phyloP scores from a whole-genome alignment of 2,329 filamentous ascomycete genomes.

The Neurospora sp. region DNA sequence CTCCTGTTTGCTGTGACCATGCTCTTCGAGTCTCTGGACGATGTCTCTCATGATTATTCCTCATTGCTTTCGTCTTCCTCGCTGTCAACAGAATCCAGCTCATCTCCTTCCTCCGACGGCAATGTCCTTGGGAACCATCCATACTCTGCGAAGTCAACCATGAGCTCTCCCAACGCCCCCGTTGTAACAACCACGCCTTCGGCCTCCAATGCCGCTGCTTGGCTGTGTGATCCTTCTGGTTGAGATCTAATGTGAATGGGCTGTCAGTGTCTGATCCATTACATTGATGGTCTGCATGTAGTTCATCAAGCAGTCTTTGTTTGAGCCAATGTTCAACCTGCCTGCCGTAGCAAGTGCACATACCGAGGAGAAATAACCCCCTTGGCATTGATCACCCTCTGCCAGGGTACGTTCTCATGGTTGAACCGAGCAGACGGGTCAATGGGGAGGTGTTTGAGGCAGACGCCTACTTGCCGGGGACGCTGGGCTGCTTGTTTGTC shows the following conservation, averaged over 20 bases:
- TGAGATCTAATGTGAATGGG: constrained; percentile 31
- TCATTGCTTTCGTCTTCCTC: constrained; percentile 22
- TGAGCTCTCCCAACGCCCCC: constrained; percentile 40
- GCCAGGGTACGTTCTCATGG: constrained; percentile 79
- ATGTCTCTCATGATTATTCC: constrained; percentile 8
- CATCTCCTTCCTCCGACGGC: constrained; percentile 31
- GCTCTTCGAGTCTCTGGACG: background rate
- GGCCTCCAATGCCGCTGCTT: constrained; percentile 38
- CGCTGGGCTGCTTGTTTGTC: constrained; percentile 47
- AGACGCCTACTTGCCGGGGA: constrained; percentile 79
- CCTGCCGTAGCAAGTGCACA: background rate
- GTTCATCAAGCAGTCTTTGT: background rate
- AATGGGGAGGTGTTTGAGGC: constrained; percentile 72
- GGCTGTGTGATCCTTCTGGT: constrained; percentile 37
- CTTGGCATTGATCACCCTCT: constrained; percentile 82
- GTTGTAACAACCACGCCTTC: constrained; percentile 44
- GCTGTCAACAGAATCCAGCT: constrained; percentile 2
- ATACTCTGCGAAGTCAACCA: constrained; percentile 39
- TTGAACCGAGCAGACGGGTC: constrained; percentile 51
- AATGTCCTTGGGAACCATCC: constrained; percentile 47
- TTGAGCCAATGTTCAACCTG: background rate
- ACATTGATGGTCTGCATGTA: background rate
- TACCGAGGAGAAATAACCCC: constrained; percentile 79
- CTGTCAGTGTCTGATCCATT: background rate
- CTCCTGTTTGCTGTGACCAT: background rate